Evolutionary conservation across 2,329 filamentous ascomycete species (phyloP).

Genomic region (Cladosporium sp.): DNA sequence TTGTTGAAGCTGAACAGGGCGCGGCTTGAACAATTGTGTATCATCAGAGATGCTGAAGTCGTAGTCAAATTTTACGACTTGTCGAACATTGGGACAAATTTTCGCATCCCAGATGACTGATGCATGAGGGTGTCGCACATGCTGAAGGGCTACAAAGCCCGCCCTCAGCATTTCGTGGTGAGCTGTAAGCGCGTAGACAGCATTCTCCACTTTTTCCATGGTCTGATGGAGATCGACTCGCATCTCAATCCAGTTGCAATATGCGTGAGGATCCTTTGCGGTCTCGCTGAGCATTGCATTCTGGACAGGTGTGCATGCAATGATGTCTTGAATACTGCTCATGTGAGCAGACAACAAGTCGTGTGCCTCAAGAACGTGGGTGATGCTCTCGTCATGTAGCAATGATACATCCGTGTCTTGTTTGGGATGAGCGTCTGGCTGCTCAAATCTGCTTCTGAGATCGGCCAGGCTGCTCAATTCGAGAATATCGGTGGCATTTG

Average conservation of each 20-base stretch:
- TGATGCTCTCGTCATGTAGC: background rate
- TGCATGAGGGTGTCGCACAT: slow-evolving; percentile 46
- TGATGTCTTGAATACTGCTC: slow-evolving; percentile 34
- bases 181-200: slow-evolving; percentile 47
- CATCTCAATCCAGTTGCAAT: slow-evolving; percentile 74
- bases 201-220: slow-evolving; percentile 24
- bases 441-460: background rate
- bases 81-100: background rate
- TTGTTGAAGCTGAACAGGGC: slow-evolving; percentile 54
- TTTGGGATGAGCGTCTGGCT: background rate
- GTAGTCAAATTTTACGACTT: slow-evolving; percentile 13
- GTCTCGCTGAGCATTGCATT: slow-evolving; percentile 77
- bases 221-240: slow-evolving; percentile 39
- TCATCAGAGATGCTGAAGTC: slow-evolving; percentile 17
- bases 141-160: slow-evolving; percentile 58
- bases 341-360: background rate
- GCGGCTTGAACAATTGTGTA: slow-evolving; percentile 39
- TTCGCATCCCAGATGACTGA: slow-evolving; percentile 59
- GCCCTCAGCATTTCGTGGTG: slow-evolving; percentile 66
- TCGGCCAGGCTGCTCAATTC: slow-evolving; percentile 45
- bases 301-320: slow-evolving; percentile 69
- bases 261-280: slow-evolving; percentile 52
- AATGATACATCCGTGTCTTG: background rate
- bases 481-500: slow-evolving; percentile 60
- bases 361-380: background rate